Conservation (phyloP, 1,284 basidiomycete genomes). For the Porogramme epimiltina region DNA sequence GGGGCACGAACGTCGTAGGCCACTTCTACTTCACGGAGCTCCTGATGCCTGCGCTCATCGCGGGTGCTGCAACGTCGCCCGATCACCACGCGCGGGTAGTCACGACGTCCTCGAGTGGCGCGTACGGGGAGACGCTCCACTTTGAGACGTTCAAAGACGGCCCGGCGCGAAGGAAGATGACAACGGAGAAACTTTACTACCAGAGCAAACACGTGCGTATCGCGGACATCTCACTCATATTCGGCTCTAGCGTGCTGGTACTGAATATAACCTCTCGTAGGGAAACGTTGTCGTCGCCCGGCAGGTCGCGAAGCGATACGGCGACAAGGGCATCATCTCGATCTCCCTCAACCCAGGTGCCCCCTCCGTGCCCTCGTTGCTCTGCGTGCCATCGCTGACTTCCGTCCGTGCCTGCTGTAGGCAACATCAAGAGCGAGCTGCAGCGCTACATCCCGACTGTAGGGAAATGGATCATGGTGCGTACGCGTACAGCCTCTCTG, state of each 20-base stretch:
- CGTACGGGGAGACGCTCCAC: conserved; percentile 30
- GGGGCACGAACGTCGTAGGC: conserved; percentile 49
- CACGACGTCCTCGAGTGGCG: conserved; percentile 38
- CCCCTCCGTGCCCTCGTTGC: not conserved
- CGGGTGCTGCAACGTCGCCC: conserved; percentile 30
- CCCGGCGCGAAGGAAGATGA: conserved; percentile 28
- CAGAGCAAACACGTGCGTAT: conserved; percentile 39
- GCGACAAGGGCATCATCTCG: conserved; percentile 37
- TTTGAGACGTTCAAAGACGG: conserved; percentile 33
- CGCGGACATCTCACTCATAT: too few relatives aligned
- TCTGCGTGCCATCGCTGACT: not conserved
- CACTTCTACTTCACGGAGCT: conserved; percentile 45
- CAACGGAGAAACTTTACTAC: conserved; percentile 36
- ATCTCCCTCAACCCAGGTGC: conserved; percentile 42
- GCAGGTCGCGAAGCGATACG: conserved; percentile 32
- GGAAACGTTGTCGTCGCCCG: conserved; percentile 41
- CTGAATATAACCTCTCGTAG: conserved; percentile 14
- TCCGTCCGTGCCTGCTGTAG: not conserved
- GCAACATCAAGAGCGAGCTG: conserved; percentile 20
- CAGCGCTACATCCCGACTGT: conserved; percentile 10
- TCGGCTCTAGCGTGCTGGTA: not conserved
- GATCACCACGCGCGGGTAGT: conserved; percentile 45
- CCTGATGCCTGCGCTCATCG: conserved; percentile 43
- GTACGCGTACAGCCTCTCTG: not conserved
- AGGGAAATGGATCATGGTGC: conserved; percentile 9